Percentiles rank a stretch among this genome's conserved stretches.
These are phyloP conservation scores for Truncatella angustata DNA, from an alignment of 2,329 filamentous ascomycete genomes.

Conservation along the genomic window DNA sequence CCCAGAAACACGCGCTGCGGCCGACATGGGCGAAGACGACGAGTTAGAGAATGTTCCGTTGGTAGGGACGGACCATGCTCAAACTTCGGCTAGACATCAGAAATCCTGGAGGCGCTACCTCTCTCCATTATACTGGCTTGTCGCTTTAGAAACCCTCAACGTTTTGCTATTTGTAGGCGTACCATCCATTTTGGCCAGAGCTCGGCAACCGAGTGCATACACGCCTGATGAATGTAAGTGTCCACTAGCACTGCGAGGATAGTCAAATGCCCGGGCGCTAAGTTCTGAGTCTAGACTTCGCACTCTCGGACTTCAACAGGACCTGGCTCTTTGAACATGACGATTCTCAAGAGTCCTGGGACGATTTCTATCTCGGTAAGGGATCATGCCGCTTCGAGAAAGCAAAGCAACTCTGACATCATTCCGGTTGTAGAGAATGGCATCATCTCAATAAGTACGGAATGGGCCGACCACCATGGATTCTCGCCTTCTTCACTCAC, in stretches of 20 bases:
- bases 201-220: neutral
- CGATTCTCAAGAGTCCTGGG: neutral
- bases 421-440: no score
- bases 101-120: neutral
- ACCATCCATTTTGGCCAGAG: neutral
- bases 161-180: neutral
- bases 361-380: neutral
- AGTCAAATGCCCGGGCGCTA: neutral
- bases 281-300: neutral
- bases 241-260: neutral
- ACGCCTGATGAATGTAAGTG: neutral
- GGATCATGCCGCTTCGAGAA: no score
- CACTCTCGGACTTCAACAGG: neutral
- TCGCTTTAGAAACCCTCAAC: neutral
- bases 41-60: neutral
- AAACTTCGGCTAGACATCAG: neutral
- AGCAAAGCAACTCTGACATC: no score
- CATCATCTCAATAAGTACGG: no score
- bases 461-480: no score
- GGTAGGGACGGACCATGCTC: neutral
- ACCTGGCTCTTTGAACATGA: neutral
- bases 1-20: neutral
- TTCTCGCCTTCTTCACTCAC: no score
- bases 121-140: neutral
- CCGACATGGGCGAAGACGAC: neutral